Evolutionary conservation across 2,329 filamentous ascomycete genomes (phyloP), one percentile per base, ranked within the genome.

Genomic region (Juglanconis oblonga): DNA sequence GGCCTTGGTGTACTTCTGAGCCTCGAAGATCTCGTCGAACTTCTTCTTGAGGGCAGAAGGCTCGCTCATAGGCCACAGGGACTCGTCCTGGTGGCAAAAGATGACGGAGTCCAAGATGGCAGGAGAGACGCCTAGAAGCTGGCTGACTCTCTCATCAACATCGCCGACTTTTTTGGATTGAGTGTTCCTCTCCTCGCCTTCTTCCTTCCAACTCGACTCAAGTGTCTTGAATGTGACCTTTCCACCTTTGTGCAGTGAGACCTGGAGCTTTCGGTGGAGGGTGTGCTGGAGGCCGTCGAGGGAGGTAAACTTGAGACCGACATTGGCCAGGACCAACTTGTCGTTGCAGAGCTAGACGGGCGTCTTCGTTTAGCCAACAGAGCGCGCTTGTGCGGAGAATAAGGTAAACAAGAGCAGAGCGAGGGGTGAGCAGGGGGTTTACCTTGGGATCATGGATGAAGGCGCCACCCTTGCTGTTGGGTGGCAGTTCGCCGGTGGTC

Each of bases 61-160:
- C 69, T 96, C 91, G 70, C 92, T 96, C 82, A 99, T 87, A 0
- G 95, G 95, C 95, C 95, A 99, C 33, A 98, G 76, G 32, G 94
- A 97, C 67, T 99, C 95, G 72, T 99, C 95, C 71, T 99, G 95
- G 71, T 99, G 95, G 72, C 95, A 99, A 76, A 99, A 99, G 67
- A 99, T 97, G 72, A 99, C 95, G 61, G 89, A 90, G 66, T 98
- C 93, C 32, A 99, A 82, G 58, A 99, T 88, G 11, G 95, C 93
- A 58, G 88, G 87, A 1, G 92, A 95, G 3, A 97, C 95, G 42
- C 95, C 95, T 0, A 99, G 82, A 65, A 91, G 89, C 66, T 90
- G 85, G 0, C 94, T 92, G 72, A 99, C 88, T 66, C 94, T 84
- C 65, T 87, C 82, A 72, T 97, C 90, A 38, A 98, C 81, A 67